Evolutionary conservation across 2,329 filamentous ascomycete species (phyloP).

Genomic region (Phaeosphaeria sp.): DNA sequence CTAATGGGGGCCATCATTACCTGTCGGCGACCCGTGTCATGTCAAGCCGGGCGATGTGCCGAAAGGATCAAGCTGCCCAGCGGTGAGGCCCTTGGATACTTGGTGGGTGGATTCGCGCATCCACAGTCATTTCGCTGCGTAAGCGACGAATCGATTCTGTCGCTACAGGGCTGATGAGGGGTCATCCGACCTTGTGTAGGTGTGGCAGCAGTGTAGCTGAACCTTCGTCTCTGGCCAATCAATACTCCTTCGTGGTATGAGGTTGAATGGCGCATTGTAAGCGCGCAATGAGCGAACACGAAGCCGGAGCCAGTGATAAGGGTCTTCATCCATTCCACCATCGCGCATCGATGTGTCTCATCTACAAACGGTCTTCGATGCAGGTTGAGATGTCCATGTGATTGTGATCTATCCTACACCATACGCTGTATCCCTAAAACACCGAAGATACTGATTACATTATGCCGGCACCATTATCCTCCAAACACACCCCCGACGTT

Average conservation of each 20-base stretch:
- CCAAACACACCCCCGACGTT: background rate
- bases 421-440: background rate
- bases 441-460: background rate
- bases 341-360: background rate
- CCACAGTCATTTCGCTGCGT: background rate
- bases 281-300: background rate
- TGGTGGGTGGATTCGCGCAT: background rate
- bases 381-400: background rate
- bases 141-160: background rate
- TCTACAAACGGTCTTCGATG: background rate
- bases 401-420: background rate
- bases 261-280: background rate
- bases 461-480: background rate
- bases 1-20: background rate
- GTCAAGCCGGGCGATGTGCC: constrained; percentile 1
- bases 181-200: constrained; percentile 4
- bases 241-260: background rate
- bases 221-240: background rate
- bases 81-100: background rate
- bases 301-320: background rate
- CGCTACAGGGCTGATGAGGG: constrained; percentile 2
- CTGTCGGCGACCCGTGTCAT: background rate
- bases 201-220: constrained; percentile 2
- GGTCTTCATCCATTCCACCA: background rate
- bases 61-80: constrained; percentile 4